Conservation (phyloP, 108 stramenopile genomes). For the Schizochytrium sp. region DNA sequence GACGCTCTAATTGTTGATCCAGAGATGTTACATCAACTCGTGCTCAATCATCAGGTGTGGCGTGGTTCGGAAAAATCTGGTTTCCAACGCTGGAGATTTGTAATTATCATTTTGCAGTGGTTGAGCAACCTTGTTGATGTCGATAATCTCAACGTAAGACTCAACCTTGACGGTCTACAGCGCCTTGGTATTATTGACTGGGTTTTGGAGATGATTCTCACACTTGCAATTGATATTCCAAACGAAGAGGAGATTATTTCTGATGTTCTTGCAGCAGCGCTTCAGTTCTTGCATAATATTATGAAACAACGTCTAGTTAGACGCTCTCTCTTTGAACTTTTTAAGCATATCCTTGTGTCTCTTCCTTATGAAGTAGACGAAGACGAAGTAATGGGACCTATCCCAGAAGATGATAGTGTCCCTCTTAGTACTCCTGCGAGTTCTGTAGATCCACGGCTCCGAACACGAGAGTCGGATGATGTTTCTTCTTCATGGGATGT, state of each 20-base stretch:
- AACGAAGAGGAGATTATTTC: background rate
- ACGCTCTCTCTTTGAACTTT: slow-evolving; percentile 48
- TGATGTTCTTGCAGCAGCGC: slow-evolving; percentile 43
- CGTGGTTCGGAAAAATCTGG: background rate
- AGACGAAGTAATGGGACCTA: background rate
- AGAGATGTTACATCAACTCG: slow-evolving; percentile 55
- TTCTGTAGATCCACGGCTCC: no score
- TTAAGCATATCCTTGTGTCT: slow-evolving; percentile 56
- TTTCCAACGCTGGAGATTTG: slow-evolving; percentile 18
- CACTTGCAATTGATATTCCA: slow-evolving; percentile 50
- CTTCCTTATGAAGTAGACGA: background rate
- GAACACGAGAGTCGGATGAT: no score
- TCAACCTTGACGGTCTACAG: slow-evolving; percentile 43
- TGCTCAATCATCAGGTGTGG: slow-evolving; percentile 52
- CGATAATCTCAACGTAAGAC: slow-evolving; percentile 45
- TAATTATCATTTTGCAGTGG: slow-evolving; percentile 49
- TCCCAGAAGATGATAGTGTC: no score
- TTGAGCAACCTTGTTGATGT: slow-evolving; percentile 48
- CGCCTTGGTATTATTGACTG: slow-evolving; percentile 54
- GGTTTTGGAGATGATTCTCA: slow-evolving; percentile 51
- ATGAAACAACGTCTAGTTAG: background rate
- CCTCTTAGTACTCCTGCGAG: no score
- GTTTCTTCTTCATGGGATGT: no score
- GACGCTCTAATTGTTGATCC: slow-evolving; percentile 36
- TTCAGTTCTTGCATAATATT: slow-evolving; percentile 46